phyloP scores from a whole-genome alignment of 495 filamentous ascomycete genomes.

The Margaritispora aquatica region DNA sequence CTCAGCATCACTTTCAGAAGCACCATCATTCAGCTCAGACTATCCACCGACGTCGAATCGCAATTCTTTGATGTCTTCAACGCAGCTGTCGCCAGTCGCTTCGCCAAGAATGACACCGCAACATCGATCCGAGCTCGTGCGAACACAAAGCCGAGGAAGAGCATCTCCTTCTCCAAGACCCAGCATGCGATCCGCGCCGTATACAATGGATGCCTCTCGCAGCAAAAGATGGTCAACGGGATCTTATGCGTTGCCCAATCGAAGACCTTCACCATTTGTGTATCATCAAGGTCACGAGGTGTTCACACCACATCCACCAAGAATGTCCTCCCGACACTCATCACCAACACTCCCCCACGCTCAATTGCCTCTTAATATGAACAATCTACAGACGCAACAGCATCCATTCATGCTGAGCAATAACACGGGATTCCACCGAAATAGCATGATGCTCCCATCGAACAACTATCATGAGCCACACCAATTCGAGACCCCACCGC shows the following conservation, averaged over 20 bases:
- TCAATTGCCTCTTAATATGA: conserved; percentile 44
- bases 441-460: conserved; percentile 26
- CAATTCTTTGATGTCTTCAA: conserved; percentile 53
- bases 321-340: conserved; percentile 41
- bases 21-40: conserved; percentile 48
- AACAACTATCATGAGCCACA: conserved; percentile 27
- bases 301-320: conserved; percentile 36
- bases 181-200: conserved; percentile 56
- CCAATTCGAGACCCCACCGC: conserved; percentile 45
- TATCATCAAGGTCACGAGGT: conserved; percentile 44
- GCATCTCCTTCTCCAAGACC: conserved; percentile 62
- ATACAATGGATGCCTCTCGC: conserved; percentile 51
- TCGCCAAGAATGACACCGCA: conserved; percentile 54
- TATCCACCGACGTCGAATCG: conserved; percentile 51
- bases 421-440: conserved; percentile 40
- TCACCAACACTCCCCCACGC: conserved; percentile 49
- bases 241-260: conserved; percentile 44
- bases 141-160: conserved; percentile 52
- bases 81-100: conserved; percentile 51
- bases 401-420: conserved; percentile 45
- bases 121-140: conserved; percentile 45
- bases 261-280: conserved; percentile 49
- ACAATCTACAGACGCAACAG: conserved; percentile 46
- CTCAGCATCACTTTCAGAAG: conserved; percentile 48
- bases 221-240: conserved; percentile 71